Base-by-base conservation (phyloP, 805 yeast genomes). In the Candida verbasci region DNA sequence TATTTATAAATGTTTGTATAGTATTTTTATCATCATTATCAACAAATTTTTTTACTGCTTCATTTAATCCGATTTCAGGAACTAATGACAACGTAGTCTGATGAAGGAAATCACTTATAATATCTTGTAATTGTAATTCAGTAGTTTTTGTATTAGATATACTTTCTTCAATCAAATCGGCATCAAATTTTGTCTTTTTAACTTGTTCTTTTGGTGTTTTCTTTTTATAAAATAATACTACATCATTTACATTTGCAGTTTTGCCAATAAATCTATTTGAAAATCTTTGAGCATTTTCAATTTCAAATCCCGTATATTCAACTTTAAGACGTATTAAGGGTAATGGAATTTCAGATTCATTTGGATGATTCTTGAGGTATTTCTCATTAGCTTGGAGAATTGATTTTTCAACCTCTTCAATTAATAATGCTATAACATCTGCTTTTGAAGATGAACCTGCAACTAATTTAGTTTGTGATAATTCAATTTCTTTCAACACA, bases 241-340 rank as follows among this genome's bases (percentile, higher is more conserved):
- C 86, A 49, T 88, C 94, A 49, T 86, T 82, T n/a, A 81, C 78
- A 55, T 93, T 93, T 3, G 97, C 98, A 2, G 91, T 93, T 43
- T 70, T 70, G 0, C 96, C 96, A 5, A 85, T 95, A 66, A 91
- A 93, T 49, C 86, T 66, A 51, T 89, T 87, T 11, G 96, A 86
- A 44, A 93, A 86, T 44, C 96, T 64, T 35, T 94, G 68, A 0
- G 95, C 85, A 51, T 89, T 91, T 50, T 89, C 97, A 12, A 93
- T 87, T 47, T 88, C 96, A 50, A 76, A 91, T 4, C 89, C 95
- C 16, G 86, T 69, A 48, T 91, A 91, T 47, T 93, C 97, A 0
- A 89, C 96, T 24, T 88, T 66, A 12, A 93, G 56, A 31, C 98
- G 64, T 4, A 93, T 67, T 33, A 93, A 63, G 0, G 98, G 98